These are phyloP conservation scores for Eucommia ulmoides DNA, from an alignment of 257 asterid species.

Conservation along the genomic window DNA sequence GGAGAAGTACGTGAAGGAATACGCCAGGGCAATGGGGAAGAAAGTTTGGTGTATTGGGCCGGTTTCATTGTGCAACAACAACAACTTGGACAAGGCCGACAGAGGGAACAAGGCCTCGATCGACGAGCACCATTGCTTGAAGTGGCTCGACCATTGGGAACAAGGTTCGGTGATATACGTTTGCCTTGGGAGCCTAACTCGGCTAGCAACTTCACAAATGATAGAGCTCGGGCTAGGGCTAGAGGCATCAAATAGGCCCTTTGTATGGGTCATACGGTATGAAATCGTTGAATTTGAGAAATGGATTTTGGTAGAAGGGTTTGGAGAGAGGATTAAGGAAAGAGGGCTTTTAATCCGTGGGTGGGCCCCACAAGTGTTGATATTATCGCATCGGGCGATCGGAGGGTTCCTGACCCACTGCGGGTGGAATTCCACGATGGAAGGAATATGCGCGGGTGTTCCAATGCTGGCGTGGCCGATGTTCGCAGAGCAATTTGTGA, in stretches of 20 bases:
- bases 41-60: slow-evolving; percentile 76
- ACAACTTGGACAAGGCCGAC: slow-evolving; percentile 16
- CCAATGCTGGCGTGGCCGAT: slow-evolving; percentile 23
- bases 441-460: slow-evolving; percentile 16
- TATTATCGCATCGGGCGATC: slow-evolving; percentile 14
- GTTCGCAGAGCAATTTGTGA: slow-evolving; percentile 22
- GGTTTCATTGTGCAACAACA: slow-evolving; percentile 23
- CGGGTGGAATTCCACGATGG: slow-evolving; percentile 34
- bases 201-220: slow-evolving; percentile 18
- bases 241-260: slow-evolving; percentile 27
- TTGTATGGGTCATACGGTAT: slow-evolving; percentile 35
- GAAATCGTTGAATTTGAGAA: slow-evolving; percentile 20
- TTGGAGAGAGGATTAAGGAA: slow-evolving; percentile 8
- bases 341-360: slow-evolving; percentile 24
- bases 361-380: slow-evolving; percentile 36
- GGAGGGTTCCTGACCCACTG: slow-evolving; percentile 36
- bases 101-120: slow-evolving; percentile 29
- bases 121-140: slow-evolving; percentile 13
- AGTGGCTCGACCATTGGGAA: slow-evolving; percentile 24
- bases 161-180: slow-evolving; percentile 30
- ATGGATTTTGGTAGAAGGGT: slow-evolving; percentile 9
- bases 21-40: slow-evolving; percentile 14
- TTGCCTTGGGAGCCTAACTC: slow-evolving; percentile 30
- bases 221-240: slow-evolving; percentile 27
- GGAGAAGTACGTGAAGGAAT: slow-evolving; percentile 21